Base-by-base conservation (phyloP, 2,329 filamentous ascomycete species). In the Botrytis hyacinthi region DNA sequence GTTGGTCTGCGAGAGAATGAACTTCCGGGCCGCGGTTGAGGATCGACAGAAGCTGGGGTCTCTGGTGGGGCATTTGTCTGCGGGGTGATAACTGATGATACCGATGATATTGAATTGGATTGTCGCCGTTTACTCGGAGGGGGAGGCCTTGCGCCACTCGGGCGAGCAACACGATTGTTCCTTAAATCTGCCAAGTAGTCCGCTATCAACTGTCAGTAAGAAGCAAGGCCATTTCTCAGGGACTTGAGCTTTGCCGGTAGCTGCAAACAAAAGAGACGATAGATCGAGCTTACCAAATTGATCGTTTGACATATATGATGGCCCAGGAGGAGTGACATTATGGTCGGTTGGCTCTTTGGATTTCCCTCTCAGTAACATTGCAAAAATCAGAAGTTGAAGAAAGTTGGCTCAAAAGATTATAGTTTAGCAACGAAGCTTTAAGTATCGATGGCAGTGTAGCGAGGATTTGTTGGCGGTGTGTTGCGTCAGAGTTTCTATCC, bases 121-220 rank as follows among this genome's bases (percentile, higher is more conserved):
- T 80, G 77, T 48, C 77, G 75, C 35, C 76, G 76, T 26, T 78
- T 82, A 74, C 81, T 82, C 76, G 84, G 84, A 44, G 87, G 87
- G 71, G 86, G 87, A 74, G 92, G 92, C 76, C 92, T 87, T 68
- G 92, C 91, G 75, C 92, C 92, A 73, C 89, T 91, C 14, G 92
- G 92, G 73, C 92, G 87, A 51, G 87, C 85, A 73, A 89, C 85
- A 70, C 91, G 89, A 82, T 88, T 92, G 77, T 87, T 89, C 77
- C 93, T 90, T 51, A 95, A 87, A 77, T 91, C 89, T 77, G 90
- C 86, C 51, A 94, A 87, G 81, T 94, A 95, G 74, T 86, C 85
- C 77, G 90, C 92, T 94, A 82, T 75, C 76, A 60, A 51, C 54
- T 62, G 68, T 77, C 72, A 80, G 77, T 48, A 73, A 61, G 70